Evolutionary conservation across 1,139 yeast genomes (phyloP).

Genomic region (Geotrichum klebahnii): DNA sequence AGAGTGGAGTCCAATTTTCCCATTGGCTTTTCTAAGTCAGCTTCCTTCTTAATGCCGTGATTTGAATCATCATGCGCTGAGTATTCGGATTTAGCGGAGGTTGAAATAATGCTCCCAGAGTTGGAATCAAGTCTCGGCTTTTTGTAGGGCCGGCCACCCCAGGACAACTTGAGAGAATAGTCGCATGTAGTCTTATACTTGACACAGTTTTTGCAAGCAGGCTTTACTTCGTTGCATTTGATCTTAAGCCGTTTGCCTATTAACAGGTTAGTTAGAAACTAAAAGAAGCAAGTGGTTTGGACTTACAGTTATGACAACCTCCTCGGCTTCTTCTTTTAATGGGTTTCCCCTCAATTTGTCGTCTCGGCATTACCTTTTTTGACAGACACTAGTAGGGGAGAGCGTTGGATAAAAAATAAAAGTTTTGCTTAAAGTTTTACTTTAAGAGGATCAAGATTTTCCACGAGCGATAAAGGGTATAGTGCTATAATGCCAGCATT

Average conservation of each 20-base stretch:
- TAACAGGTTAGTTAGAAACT: conserved; percentile 8
- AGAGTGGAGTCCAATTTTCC: conserved; percentile 11
- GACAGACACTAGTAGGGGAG: no score
- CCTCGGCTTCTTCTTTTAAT: conserved; percentile 33
- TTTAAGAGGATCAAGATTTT: no score
- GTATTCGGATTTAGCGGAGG: not conserved
- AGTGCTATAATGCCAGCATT: no score
- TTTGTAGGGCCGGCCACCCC: conserved; percentile 75
- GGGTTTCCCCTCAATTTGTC: conserved; percentile 25
- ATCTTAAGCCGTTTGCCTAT: conserved; percentile 31
- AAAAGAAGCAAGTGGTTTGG: not conserved
- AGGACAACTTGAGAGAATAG: conserved; percentile 58
- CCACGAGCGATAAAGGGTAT: no score
- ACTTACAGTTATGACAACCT: conserved; percentile 37
- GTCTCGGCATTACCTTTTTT: conserved; percentile 21
- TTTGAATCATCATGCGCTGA: not conserved
- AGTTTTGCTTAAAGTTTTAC: no score
- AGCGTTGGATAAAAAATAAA: no score
- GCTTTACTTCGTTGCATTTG: conserved; percentile 65
- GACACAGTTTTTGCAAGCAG: conserved; percentile 57
- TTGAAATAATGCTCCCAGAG: not conserved
- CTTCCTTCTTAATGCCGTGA: not conserved
- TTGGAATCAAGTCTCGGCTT: conserved; percentile 31
- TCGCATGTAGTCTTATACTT: conserved; percentile 55
- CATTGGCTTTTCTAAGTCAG: not conserved